These are phyloP conservation scores for Saccharomycopsis lassenensis DNA, from an alignment of 805 yeast species.

Conservation along the genomic window DNA sequence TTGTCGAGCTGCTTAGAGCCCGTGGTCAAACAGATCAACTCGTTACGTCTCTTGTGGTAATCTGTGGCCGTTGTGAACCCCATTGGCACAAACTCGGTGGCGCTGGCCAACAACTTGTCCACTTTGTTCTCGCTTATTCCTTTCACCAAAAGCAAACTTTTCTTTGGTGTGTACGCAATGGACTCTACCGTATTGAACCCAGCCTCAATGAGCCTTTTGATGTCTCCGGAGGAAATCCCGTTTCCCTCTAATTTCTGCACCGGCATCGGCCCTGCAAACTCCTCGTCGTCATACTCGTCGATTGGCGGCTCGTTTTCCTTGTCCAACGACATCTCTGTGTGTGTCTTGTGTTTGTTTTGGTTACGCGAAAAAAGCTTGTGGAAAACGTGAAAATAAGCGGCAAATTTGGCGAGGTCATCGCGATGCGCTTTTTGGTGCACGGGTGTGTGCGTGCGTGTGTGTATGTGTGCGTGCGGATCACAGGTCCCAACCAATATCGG, in stretches of 20 bases:
- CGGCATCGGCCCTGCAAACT: constrained; percentile 45
- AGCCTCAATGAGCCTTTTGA: constrained; percentile 67
- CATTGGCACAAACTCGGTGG: constrained; percentile 80
- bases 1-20: constrained; percentile 94
- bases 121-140: constrained; percentile 97
- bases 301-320: constrained; percentile 6
- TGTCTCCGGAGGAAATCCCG: constrained; percentile 74
- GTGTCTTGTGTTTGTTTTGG: too few species aligned
- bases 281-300: constrained; percentile 32
- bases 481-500: too few species aligned
- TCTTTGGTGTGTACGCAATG: constrained; percentile 87
- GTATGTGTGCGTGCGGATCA: too few species aligned
- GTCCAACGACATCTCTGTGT: too few species aligned
- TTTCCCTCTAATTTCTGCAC: constrained; percentile 54
- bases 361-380: too few species aligned
- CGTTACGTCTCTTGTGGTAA: constrained; percentile 80
- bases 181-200: constrained; percentile 88
- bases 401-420: too few species aligned
- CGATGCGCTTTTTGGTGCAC: too few species aligned
- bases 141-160: constrained; percentile 62
- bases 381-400: too few species aligned
- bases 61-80: constrained; percentile 97
- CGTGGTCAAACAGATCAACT: constrained; percentile 85
- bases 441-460: too few species aligned
- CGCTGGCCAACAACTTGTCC: constrained; percentile 70